Evolutionary conservation across 2,329 filamentous ascomycete species (phyloP), one percentile per base, ranked within the genome.

Genomic region (Ophioceras dolichostomum): DNA sequence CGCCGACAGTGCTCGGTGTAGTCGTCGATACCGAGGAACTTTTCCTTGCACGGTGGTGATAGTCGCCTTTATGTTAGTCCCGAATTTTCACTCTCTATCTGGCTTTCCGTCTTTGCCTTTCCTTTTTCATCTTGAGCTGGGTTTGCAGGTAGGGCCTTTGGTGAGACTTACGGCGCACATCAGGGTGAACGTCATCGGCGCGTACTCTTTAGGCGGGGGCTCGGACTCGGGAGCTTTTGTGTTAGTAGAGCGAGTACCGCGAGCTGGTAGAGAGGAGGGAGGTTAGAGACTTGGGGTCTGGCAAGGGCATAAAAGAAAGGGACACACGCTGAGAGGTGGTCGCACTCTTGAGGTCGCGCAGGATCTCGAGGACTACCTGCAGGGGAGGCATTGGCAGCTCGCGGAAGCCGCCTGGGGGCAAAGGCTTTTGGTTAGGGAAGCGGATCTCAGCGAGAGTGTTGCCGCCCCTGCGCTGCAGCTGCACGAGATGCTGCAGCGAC

Each of bases 331-430:
- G 18, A 19, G 20, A n/a, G 26, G 16, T 2, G 10, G 6, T 49
- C 39, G 28, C 54, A 62, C 66, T 50, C 49, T 66, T 70, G 34
- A 67, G 54, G 32, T 66, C 60, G 37, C 68, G 66, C 33, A 75
- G 51, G 27, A 69, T 49, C 8, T 54, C 52, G 2, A 71, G 60
- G 2, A 74, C 70, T 2, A 67, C 51, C 5, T 62, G 55, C 53
- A 68, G 62, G 1, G 71, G 69, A 7, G 71, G 71, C 58, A 75
- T 63, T 3, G 65, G 61, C n/a, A 75, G 52, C 37, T 71, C 67
- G n/a, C 58, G 54, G 17, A 73, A 50, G 2, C 62, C 62, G 3
- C 63, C 65, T 3, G 55, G 56, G 0, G 67, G 64, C 5, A 70
- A 43, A 0, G 60, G 55, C 37, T 62, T 62, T 34, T 68, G 65